Evolutionary conservation across 2,329 filamentous ascomycete genomes (phyloP), one percentile per base, ranked within the genome.

Genomic region (Lecanosticta acicola): DNA sequence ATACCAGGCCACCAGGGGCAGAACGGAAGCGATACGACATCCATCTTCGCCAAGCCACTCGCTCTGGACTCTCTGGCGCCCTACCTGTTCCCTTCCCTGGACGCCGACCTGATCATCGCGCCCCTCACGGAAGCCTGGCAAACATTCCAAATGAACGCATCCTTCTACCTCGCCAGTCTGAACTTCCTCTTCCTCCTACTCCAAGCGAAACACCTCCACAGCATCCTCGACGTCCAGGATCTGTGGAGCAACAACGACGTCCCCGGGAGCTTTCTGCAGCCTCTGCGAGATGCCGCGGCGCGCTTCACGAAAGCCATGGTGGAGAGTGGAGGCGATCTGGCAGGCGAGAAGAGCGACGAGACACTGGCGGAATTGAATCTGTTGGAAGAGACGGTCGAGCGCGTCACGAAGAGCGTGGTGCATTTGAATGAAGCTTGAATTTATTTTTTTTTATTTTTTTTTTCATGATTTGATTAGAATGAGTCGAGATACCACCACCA

Each of bases 101-200:
- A 70, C 3, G 61, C 65, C 2, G 60, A 71, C 14, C 67, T 72
- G n/a, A 53, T 69, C 8, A 59, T 64, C 3, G 59, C 66, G 4
- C 63, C 67, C 0, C 54, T 66, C 3, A 60, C 62, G 13, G 67
- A 69, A 9, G 57, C 65, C 2, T 70, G 68, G 64, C 60, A 68
- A 48, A 72, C 71, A 43, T 74, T 78, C 54, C 67, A 70, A 17
- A 71, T 74, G 32, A 75, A 78, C 16, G 65, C 78, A 29, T 69
- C 69, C 1, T 76, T 77, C 55, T 75, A 78, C 50, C 72, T 80
- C 18, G 72, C 77, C 1, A 70, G 72, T 0, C 66, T 82, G 24
- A 81, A 76, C 51, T 72, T 82, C n/a, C 75, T 80, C 55, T 80
- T 77, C 55, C 62, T 81, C 0, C 65, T 81, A 1, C 63, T 79